phyloP scores from a whole-genome alignment of 441 rosid species.

The Pelargonium fulgidum region DNA sequence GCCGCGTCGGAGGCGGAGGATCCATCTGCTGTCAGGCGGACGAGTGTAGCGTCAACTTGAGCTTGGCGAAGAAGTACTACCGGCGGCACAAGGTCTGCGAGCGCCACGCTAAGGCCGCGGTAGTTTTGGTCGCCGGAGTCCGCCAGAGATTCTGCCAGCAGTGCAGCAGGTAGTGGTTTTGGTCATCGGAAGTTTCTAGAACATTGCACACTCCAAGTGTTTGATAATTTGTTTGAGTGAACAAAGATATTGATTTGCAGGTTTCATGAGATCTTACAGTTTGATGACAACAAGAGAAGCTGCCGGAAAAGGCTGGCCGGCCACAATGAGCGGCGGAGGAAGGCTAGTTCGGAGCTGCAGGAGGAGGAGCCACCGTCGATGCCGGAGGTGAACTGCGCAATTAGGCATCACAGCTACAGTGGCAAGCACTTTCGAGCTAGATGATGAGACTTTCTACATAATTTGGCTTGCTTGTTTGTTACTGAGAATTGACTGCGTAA shows the following conservation, averaged over 20 bases:
- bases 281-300: conserved; percentile 22
- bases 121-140: conserved; percentile 28
- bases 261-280: conserved; percentile 17
- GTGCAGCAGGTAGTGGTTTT: conserved; percentile 29
- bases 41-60: conserved; percentile 31
- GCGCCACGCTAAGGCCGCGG: conserved; percentile 36
- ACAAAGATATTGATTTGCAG: conserved; percentile 4
- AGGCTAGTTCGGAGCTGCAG: conserved; percentile 11
- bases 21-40: conserved; percentile 33
- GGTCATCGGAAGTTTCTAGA: too few species aligned
- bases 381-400: background rate
- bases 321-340: conserved; percentile 20
- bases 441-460: background rate
- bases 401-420: background rate
- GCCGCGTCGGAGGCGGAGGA: background rate
- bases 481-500: too few species aligned
- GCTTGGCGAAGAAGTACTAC: conserved; percentile 31
- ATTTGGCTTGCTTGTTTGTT: background rate
- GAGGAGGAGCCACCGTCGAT: background rate
- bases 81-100: conserved; percentile 43
- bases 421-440: background rate
- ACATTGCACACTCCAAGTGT: background rate
- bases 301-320: conserved; percentile 21
- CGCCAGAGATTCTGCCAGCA: conserved; percentile 43
- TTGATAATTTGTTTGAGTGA: background rate